Evolutionary conservation across 805 yeast species (phyloP).

Genomic region (Saccharomycopsis sp.): DNA sequence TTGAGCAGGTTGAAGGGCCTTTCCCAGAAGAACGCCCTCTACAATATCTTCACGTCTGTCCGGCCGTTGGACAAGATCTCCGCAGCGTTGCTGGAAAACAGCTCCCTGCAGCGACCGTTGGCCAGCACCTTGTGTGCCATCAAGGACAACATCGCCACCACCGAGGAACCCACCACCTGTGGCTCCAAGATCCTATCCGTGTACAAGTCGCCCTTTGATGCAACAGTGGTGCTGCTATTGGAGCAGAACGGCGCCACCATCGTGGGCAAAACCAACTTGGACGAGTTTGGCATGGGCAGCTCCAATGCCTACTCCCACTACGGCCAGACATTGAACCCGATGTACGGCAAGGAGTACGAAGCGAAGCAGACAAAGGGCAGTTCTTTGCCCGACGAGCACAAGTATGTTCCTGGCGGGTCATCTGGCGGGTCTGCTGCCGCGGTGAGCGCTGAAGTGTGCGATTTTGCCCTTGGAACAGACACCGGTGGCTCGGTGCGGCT

Average conservation of each 20-base stretch:
- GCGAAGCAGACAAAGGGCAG: slow-evolving; percentile 8
- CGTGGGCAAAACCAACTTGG: slow-evolving; percentile 83
- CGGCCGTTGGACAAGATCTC: slow-evolving; percentile 23
- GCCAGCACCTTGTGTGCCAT: slow-evolving; percentile 37
- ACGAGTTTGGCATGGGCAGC: slow-evolving; percentile 97
- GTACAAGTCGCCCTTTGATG: slow-evolving; percentile 70
- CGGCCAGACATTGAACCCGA: slow-evolving; percentile 54
- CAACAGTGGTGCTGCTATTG: slow-evolving; percentile 60
- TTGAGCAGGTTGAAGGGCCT: no score
- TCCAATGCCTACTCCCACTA: slow-evolving; percentile 45
- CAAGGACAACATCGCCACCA: slow-evolving; percentile 77
- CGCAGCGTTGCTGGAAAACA: no score
- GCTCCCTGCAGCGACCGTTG: slow-evolving; percentile 21
- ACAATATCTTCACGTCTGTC: slow-evolving; percentile 36
- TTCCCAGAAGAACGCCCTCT: no score
- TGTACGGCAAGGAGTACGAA: slow-evolving; percentile 26
- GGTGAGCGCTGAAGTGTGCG: slow-evolving; percentile 62
- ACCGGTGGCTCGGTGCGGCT: slow-evolving; percentile 95
- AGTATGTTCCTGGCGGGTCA: slow-evolving; percentile 73
- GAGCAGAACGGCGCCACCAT: slow-evolving; percentile 38
- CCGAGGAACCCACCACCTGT: slow-evolving; percentile 64
- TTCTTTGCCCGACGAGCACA: slow-evolving; percentile 23
- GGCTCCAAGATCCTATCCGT: slow-evolving; percentile 53
- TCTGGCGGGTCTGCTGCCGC: slow-evolving; percentile 96
- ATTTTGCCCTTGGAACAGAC: slow-evolving; percentile 84